Conservation (phyloP, 805 yeast species). For the Wickerhamiella azyma region DNA sequence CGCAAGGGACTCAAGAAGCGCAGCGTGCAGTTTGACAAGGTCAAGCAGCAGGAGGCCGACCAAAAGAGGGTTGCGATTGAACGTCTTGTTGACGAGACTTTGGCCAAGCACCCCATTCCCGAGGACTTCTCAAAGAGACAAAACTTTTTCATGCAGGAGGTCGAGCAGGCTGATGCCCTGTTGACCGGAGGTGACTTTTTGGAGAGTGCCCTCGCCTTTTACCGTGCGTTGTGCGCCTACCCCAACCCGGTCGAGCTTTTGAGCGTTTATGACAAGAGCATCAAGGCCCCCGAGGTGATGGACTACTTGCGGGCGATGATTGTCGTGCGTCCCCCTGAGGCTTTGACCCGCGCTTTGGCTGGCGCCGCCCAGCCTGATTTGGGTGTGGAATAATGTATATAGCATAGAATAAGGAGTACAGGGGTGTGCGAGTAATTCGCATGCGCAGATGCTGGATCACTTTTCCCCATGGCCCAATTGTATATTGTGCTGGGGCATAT, state of each 20-base stretch:
- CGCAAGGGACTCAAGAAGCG: constrained; percentile 59
- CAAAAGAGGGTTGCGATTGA: constrained; percentile 43
- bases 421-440: too few species aligned
- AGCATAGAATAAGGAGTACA: too few species aligned
- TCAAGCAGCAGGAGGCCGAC: constrained; percentile 42
- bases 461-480: too few species aligned
- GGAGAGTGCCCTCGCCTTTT: constrained; percentile 80
- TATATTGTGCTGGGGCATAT: neutral
- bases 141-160: constrained; percentile 66
- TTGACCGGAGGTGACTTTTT: constrained; percentile 44
- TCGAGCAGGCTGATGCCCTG: constrained; percentile 73
- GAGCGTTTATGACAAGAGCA: constrained; percentile 76
- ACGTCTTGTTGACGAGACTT: constrained; percentile 46
- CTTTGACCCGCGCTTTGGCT: constrained; percentile 54
- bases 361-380: constrained; percentile 24
- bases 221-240: constrained; percentile 83
- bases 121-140: constrained; percentile 55
- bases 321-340: constrained; percentile 73
- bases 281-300: constrained; percentile 60
- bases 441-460: neutral
- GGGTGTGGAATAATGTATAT: constrained; percentile 10
- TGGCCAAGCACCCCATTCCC: constrained; percentile 65
- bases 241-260: constrained; percentile 91
- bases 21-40: constrained; percentile 46
- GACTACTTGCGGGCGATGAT: constrained; percentile 79